Conservation (phyloP, 495 filamentous ascomycete species). For the Penicillium soppii region DNA sequence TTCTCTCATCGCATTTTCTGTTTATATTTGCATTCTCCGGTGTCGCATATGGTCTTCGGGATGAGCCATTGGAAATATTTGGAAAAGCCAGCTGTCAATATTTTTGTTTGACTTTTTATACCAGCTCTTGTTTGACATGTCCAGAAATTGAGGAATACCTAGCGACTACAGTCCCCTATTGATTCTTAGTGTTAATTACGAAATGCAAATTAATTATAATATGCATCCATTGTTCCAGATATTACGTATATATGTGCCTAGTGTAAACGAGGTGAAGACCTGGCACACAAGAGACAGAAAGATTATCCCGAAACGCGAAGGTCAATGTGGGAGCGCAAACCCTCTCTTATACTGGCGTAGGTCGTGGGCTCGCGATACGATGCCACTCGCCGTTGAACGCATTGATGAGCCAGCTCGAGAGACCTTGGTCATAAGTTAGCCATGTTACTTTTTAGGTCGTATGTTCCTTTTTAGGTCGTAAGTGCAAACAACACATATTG, state of each 20-base stretch:
- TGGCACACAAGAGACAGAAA: too few species aligned
- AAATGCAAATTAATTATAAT: not conserved
- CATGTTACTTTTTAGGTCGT: conserved; percentile 7
- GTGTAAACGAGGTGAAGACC: too few species aligned
- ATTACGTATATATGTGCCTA: too few species aligned
- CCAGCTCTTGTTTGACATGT: not conserved
- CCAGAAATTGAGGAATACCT: conserved; percentile 1
- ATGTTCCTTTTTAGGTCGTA: too few species aligned
- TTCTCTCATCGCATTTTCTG: not conserved
- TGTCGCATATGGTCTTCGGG: not conserved
- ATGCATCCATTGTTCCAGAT: not conserved
- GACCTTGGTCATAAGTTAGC: conserved; percentile 53
- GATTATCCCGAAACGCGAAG: conserved; percentile 7
- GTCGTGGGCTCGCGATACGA: conserved; percentile 66
- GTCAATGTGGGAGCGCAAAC: conserved; percentile 22
- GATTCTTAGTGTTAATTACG: not conserved
- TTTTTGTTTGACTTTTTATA: not conserved
- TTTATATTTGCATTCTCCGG: conserved; percentile 8
- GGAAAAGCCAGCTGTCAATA: conserved; percentile 1
- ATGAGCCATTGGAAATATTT: not conserved
- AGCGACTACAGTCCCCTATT: not conserved
- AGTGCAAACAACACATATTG: not conserved
- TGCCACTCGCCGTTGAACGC: conserved; percentile 98
- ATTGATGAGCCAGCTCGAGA: conserved; percentile 91
- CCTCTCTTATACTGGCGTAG: conserved; percentile 32